Evolutionary conservation across 2,329 filamentous ascomycete genomes (phyloP).

Genomic region (Aspergillus luchuensis): DNA sequence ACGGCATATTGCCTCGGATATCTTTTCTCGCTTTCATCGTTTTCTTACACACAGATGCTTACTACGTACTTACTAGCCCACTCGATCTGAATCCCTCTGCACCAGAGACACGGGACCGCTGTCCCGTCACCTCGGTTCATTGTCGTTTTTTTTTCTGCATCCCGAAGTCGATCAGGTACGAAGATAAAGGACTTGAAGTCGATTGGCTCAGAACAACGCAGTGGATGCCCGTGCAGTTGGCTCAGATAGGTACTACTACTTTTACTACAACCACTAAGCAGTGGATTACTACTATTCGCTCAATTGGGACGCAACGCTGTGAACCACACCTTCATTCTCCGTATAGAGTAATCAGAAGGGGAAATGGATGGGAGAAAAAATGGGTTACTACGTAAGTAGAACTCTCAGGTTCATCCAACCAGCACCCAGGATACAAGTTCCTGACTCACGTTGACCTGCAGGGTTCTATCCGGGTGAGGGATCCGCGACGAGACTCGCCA

Average conservation of each 20-base stretch:
- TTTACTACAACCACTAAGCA: too few species aligned
- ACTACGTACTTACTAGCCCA: too few species aligned
- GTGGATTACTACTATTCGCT: not conserved
- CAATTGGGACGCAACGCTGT: not conserved
- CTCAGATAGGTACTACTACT: not conserved
- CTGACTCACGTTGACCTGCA: conserved; percentile 22
- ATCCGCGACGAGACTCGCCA: conserved; percentile 5
- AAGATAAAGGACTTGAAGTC: not conserved
- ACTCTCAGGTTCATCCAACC: conserved; percentile 10
- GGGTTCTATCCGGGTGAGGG: conserved; percentile 11
- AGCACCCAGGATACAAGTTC: conserved; percentile 3
- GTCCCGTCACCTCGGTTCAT: not conserved
- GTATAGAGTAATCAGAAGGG: not conserved
- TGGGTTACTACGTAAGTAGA: not conserved
- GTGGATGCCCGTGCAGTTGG: not conserved
- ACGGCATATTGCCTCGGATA: not conserved
- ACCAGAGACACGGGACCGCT: conserved; percentile 8
- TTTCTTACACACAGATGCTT: conserved; percentile 5
- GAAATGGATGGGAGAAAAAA: not conserved
- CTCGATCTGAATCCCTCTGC: not conserved
- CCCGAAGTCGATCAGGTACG: not conserved
- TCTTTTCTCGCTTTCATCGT: not conserved
- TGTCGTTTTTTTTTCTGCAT: not conserved
- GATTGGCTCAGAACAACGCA: not conserved
- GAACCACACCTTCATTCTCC: not conserved